Evolutionary conservation across 2,329 filamentous ascomycete species (phyloP).

Genomic region (Tetracladium maxilliforme): DNA sequence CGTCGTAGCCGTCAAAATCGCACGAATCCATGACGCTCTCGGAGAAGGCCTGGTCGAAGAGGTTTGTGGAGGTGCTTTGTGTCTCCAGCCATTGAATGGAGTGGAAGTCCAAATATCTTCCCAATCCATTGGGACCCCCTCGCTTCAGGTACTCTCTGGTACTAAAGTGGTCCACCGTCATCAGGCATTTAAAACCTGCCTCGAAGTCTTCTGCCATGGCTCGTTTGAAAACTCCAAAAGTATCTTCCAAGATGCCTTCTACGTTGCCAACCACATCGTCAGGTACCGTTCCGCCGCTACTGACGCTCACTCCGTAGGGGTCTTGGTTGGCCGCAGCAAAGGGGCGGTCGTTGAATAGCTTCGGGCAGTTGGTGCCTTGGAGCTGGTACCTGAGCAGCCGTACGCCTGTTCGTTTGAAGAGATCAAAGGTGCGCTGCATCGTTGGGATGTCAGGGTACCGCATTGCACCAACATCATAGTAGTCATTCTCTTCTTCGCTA

Average conservation of each 20-base stretch:
- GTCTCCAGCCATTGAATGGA: conserved; percentile 10
- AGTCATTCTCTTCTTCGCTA: conserved; percentile 14
- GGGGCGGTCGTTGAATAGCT: conserved; percentile 2
- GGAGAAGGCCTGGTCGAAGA: conserved; percentile 18
- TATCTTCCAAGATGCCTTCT: too few relatives aligned
- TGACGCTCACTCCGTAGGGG: conserved; percentile 3
- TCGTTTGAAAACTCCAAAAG: too few relatives aligned
- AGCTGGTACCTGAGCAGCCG: conserved; percentile 3
- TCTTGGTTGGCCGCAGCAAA: conserved; percentile 1
- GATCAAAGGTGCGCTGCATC: conserved; percentile 11
- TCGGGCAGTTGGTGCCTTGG: conserved; percentile 2
- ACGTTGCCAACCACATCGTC: too few relatives aligned
- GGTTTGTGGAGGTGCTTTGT: conserved; percentile 10
- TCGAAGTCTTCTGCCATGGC: too few relatives aligned
- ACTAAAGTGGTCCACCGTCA: conserved; percentile 7
- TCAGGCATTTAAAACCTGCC: too few relatives aligned
- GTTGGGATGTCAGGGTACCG: conserved; percentile 17
- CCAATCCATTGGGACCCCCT: conserved; percentile 2
- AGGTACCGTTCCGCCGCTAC: conserved; percentile 3
- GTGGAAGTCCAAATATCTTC: conserved; percentile 5
- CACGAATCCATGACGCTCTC: conserved; percentile 18
- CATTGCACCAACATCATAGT: conserved; percentile 26
- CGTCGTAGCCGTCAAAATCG: conserved; percentile 12
- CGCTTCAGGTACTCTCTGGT: conserved; percentile 9
- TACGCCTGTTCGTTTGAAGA: conserved; percentile 3